A percentile compares a stretch with the other conserved stretches of the same genome.
Conservation (phyloP, 371 early-diverging fungal genomes). For the Mucor sp. region DNA sequence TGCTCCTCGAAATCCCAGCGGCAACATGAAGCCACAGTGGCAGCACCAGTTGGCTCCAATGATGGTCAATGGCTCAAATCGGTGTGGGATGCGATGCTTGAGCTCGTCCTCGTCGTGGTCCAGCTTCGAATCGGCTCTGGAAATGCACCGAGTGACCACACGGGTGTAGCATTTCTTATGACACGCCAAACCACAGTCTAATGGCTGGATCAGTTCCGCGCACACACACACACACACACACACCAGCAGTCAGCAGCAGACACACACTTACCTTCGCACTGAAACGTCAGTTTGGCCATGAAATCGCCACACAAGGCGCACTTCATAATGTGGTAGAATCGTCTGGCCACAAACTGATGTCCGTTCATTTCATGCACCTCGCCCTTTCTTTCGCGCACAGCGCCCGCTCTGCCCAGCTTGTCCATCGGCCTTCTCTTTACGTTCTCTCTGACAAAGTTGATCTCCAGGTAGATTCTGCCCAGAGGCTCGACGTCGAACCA, state of each 20-base stretch:
- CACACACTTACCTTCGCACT: constrained; percentile 79
- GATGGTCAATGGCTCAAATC: constrained; percentile 75
- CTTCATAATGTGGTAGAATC: constrained; percentile 90
- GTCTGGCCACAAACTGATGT: constrained; percentile 82
- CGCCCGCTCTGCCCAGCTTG: constrained; percentile 80
- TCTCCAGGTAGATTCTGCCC: constrained; percentile 80
- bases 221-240: background rate
- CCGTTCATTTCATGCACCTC: constrained; percentile 81
- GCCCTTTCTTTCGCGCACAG: constrained; percentile 83
- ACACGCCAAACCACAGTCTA: constrained; percentile 91
- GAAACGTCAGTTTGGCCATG: constrained; percentile 81
- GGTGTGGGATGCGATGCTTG: constrained; percentile 92
- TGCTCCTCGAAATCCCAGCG: constrained; percentile 71
- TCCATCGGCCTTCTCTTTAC: constrained; percentile 62
- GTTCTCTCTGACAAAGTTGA: constrained; percentile 65
- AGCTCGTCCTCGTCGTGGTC: constrained; percentile 64
- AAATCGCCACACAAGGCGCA: constrained; percentile 93
- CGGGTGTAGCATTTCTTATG: constrained; percentile 88
- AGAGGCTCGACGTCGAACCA: constrained; percentile 93
- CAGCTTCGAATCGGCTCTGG: constrained; percentile 55
- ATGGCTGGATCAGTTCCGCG: background rate
- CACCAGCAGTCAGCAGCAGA: too few relatives aligned
- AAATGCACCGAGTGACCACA: constrained; percentile 89
- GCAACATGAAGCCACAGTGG: constrained; percentile 95
- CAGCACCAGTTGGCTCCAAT: constrained; percentile 90